A percentile compares a stretch with the other conserved stretches of the same genome.
These are phyloP conservation scores for Pseudonitzschia multistriata DNA, from an alignment of 108 stramenopile species.

Conservation along the genomic window DNA sequence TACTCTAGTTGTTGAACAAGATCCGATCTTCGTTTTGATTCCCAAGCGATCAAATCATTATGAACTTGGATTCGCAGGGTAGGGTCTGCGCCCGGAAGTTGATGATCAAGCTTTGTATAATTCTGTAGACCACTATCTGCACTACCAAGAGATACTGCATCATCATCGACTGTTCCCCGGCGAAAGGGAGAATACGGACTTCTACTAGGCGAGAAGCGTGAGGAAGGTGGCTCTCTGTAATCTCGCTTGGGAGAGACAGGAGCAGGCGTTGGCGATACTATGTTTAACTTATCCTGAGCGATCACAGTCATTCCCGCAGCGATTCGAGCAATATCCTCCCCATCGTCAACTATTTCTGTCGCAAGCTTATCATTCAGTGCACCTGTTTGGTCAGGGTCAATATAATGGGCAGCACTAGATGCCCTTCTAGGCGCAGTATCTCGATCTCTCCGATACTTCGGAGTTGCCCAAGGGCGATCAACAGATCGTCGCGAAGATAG, in stretches of 20 bases:
- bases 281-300: not conserved
- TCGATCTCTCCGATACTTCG: slow-evolving; percentile 27
- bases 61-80: slow-evolving; percentile 43
- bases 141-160: slow-evolving; percentile 12
- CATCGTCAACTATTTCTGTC: slow-evolving; percentile 6
- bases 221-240: too few species aligned
- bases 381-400: slow-evolving; percentile 18
- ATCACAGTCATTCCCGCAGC: slow-evolving; percentile 11
- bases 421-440: not conserved
- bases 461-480: slow-evolving; percentile 34
- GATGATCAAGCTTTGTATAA: slow-evolving; percentile 13
- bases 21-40: slow-evolving; percentile 35
- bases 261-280: not conserved
- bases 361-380: slow-evolving; percentile 7
- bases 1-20: slow-evolving; percentile 18
- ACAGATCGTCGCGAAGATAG: slow-evolving; percentile 9
- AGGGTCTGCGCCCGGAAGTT: slow-evolving; percentile 34
- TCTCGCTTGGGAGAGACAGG: slow-evolving; percentile 10
- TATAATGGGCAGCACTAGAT: slow-evolving; percentile 21
- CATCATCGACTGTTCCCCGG: slow-evolving; percentile 11
- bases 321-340: slow-evolving; percentile 11
- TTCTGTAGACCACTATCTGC: slow-evolving; percentile 15
- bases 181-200: slow-evolving; percentile 1
- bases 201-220: not conserved
- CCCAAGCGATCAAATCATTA: slow-evolving; percentile 38